phyloP scores from a whole-genome alignment of 2,329 filamentous ascomycete genomes.

The Trichoderma hamatum region DNA sequence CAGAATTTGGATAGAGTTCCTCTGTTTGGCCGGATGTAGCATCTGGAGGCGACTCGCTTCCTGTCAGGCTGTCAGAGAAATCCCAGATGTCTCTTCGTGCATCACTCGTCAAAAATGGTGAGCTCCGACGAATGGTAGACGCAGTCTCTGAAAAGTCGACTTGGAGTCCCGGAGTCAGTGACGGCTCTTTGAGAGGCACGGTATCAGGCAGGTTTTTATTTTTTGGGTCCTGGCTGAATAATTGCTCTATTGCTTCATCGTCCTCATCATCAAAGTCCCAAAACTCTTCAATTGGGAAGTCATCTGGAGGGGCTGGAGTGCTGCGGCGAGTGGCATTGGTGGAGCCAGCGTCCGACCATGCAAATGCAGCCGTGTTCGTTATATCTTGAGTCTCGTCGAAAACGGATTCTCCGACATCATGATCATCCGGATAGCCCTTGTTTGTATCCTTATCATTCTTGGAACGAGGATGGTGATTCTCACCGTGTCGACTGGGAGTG shows the following conservation, averaged over 20 bases:
- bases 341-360: constrained; percentile 39
- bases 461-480: constrained; percentile 1
- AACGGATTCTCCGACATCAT: neutral
- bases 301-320: constrained; percentile 33
- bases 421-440: neutral
- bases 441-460: neutral
- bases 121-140: constrained; percentile 40
- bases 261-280: constrained; percentile 35
- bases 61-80: constrained; percentile 26
- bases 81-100: constrained; percentile 30
- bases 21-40: neutral
- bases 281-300: constrained; percentile 23
- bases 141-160: constrained; percentile 45
- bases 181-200: constrained; percentile 31
- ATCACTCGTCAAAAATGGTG: constrained; percentile 31
- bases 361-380: constrained; percentile 27
- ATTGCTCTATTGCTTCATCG: constrained; percentile 30
- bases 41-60: neutral
- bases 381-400: constrained; percentile 23
- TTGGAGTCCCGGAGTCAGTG: neutral
- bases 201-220: constrained; percentile 39
- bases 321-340: constrained; percentile 38
- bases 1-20: neutral
- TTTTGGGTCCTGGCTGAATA: constrained; percentile 37
- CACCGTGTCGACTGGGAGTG: constrained; percentile 38